Conservation (phyloP, 805 yeast genomes). For the Hemisphaericaspora nanyangensis region DNA sequence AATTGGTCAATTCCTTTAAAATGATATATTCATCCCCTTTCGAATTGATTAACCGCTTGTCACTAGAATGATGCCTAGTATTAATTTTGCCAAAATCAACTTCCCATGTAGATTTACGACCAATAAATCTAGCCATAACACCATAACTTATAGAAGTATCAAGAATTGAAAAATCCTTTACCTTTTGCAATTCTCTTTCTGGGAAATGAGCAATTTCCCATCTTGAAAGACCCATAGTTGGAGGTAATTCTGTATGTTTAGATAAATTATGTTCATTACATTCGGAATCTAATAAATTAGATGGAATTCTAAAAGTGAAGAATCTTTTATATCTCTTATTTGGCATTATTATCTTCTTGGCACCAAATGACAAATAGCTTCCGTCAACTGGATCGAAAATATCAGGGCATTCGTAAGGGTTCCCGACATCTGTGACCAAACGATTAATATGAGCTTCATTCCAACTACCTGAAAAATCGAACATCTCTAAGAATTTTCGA, state of each 20-base stretch:
- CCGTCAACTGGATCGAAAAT: constrained; percentile 24
- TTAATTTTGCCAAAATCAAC: constrained; percentile 13
- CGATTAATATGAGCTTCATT: constrained; percentile 34
- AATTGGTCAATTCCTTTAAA: constrained; percentile 24
- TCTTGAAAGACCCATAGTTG: constrained; percentile 26
- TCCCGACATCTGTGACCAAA: constrained; percentile 21
- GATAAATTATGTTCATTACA: constrained; percentile 29
- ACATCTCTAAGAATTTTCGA: constrained; percentile 43
- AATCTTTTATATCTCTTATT: constrained; percentile 29
- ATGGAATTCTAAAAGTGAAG: constrained; percentile 40
- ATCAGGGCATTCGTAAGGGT: constrained; percentile 14
- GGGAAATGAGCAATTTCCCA: constrained; percentile 12
- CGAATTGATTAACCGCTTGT: constrained; percentile 27
- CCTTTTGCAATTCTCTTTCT: constrained; percentile 4
- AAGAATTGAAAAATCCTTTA: constrained; percentile 26
- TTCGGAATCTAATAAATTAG: constrained; percentile 32
- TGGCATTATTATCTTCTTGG: constrained; percentile 15
- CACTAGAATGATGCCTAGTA: constrained; percentile 5
- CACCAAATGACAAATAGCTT: constrained; percentile 16
- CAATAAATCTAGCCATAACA: constrained; percentile 35
- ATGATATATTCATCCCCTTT: constrained; percentile 39
- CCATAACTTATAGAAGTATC: constrained; percentile 28
- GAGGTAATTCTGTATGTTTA: constrained; percentile 33
- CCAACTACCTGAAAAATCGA: constrained; percentile 51
- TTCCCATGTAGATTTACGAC: constrained; percentile 31